Conservation (phyloP, 768 basidiomycete genomes). For the Naganishia onofrii region DNA sequence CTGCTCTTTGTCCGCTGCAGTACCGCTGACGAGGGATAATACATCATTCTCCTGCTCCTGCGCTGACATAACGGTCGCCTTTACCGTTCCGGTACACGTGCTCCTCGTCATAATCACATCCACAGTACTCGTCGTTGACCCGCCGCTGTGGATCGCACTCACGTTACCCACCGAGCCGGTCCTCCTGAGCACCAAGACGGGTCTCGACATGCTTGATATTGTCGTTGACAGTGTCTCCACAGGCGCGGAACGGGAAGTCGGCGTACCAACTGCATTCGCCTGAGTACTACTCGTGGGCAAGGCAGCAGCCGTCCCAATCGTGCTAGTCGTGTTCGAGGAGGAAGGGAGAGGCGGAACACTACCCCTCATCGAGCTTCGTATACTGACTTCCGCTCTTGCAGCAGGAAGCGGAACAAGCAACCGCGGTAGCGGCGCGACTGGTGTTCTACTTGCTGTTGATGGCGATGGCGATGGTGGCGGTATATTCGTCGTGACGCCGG, state of each 20-base stretch:
- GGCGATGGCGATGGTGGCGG: neutral
- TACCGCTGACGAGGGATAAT: neutral
- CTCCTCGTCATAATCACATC: neutral
- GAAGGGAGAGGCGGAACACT: neutral
- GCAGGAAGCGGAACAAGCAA: neutral
- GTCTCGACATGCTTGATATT: no score
- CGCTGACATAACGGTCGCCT: neutral
- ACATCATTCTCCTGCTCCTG: constrained; percentile 11
- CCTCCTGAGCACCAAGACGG: neutral
- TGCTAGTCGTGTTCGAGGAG: neutral
- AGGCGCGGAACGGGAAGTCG: neutral
- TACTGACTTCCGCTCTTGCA: neutral
- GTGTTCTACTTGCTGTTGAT: neutral
- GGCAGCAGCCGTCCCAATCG: neutral
- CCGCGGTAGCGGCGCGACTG: neutral
- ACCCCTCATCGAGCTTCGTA: constrained; percentile 11
- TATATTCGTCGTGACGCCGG: neutral
- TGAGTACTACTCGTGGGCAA: neutral
- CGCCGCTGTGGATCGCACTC: neutral
- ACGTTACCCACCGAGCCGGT: constrained; percentile 10
- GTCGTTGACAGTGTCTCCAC: neutral
- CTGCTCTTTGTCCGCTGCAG: neutral
- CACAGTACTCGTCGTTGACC: neutral
- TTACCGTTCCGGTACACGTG: neutral
- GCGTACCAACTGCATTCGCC: neutral